Evolutionary conservation across 2,329 filamentous ascomycete species (phyloP).

Genomic region (Fusarium sp.): DNA sequence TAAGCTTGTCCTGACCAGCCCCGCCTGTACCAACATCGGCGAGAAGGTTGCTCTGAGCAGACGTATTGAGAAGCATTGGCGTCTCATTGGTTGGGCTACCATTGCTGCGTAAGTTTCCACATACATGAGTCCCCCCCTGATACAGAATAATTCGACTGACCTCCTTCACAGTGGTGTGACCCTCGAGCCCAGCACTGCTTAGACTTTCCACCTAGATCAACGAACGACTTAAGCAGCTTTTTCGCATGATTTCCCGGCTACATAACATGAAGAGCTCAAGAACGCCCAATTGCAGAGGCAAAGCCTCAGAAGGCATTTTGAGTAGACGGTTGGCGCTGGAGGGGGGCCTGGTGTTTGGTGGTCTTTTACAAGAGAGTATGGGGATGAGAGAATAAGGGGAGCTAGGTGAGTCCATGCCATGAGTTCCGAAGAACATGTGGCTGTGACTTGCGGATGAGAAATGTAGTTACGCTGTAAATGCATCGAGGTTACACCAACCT

Average conservation of each 20-base stretch:
- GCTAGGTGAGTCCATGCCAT: slow-evolving; percentile 14
- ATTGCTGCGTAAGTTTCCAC: slow-evolving; percentile 72
- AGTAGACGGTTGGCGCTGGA: slow-evolving; percentile 44
- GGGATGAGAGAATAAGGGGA: slow-evolving; percentile 15
- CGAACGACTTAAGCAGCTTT: slow-evolving; percentile 30
- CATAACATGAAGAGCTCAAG: slow-evolving; percentile 29
- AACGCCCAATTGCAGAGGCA: slow-evolving; percentile 35
- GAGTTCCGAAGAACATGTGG: slow-evolving; percentile 12
- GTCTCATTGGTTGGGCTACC: slow-evolving; percentile 90
- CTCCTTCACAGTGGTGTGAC: slow-evolving; percentile 60
- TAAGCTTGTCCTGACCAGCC: slow-evolving; percentile 90
- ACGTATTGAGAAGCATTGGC: slow-evolving; percentile 99
- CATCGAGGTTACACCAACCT: slow-evolving; percentile 39
- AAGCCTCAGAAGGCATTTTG: slow-evolving; percentile 37
- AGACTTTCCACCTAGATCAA: slow-evolving; percentile 38
- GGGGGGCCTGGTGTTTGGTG: slow-evolving; percentile 39
- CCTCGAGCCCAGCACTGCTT: slow-evolving; percentile 60
- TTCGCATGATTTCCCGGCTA: slow-evolving; percentile 37
- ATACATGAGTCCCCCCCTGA: not conserved
- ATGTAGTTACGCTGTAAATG: slow-evolving; percentile 41
- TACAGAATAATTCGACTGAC: slow-evolving; percentile 13
- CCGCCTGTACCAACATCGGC: slow-evolving; percentile 95
- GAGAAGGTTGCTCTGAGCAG: slow-evolving; percentile 97
- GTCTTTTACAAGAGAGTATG: slow-evolving; percentile 31
- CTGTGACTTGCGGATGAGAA: slow-evolving; percentile 28